These are phyloP conservation scores for Zygotorulaspora mrakii DNA, from an alignment of 1,139 yeast genomes.

Conservation along the genomic window DNA sequence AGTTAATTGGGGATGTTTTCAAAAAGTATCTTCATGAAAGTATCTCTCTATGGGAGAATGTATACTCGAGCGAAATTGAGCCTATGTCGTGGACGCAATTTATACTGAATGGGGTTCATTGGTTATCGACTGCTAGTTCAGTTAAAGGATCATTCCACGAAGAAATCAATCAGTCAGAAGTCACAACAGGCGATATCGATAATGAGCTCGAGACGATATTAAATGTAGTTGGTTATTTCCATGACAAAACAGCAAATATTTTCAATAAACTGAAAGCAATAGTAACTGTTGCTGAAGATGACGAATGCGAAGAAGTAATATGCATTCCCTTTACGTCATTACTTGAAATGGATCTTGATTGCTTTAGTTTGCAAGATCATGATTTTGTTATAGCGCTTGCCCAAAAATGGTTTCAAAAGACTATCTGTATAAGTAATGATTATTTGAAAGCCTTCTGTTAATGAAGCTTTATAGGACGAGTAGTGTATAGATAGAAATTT, in stretches of 20 bases:
- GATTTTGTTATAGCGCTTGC: slow-evolving; percentile 23
- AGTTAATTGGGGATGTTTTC: slow-evolving; percentile 22
- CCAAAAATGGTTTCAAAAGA: slow-evolving; percentile 26
- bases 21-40: slow-evolving; percentile 20
- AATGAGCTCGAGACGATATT: slow-evolving; percentile 33
- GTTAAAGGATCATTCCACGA: slow-evolving; percentile 42
- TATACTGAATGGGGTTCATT: slow-evolving; percentile 67
- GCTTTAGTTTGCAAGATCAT: slow-evolving; percentile 33
- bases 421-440: slow-evolving; percentile 16
- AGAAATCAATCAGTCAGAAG: slow-evolving; percentile 26
- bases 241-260: slow-evolving; percentile 21
- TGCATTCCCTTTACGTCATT: slow-evolving; percentile 21
- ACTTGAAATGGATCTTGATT: slow-evolving; percentile 28
- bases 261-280: slow-evolving; percentile 19
- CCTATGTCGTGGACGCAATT: slow-evolving; percentile 61
- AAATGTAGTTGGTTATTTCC: slow-evolving; percentile 32
- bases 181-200: slow-evolving; percentile 29
- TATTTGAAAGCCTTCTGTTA: slow-evolving; percentile 11
- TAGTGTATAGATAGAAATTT: too few relatives aligned
- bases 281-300: slow-evolving; percentile 18
- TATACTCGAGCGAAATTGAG: slow-evolving; percentile 35
- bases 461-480: too few relatives aligned
- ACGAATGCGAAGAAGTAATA: slow-evolving; percentile 15
- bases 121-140: slow-evolving; percentile 87
- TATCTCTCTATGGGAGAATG: slow-evolving; percentile 27